A percentile compares a stretch with the other conserved stretches of the same genome.
Conservation (phyloP, 2,329 filamentous ascomycete genomes). For the Neocucurbitaria cava region DNA sequence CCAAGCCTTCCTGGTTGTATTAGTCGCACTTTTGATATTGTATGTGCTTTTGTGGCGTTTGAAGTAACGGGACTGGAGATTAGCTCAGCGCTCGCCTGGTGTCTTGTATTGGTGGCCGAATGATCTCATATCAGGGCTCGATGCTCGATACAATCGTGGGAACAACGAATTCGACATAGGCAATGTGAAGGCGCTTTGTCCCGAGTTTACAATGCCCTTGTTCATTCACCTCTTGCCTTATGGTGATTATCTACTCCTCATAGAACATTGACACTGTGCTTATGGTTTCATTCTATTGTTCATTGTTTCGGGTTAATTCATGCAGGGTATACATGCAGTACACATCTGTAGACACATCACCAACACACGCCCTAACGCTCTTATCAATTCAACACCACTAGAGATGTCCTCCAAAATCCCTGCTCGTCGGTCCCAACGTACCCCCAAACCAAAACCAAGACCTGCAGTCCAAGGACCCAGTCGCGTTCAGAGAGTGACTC, state of each 20-base stretch:
- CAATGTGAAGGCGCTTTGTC: too few relatives aligned
- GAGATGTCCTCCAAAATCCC: neutral
- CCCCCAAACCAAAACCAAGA: neutral
- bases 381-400: neutral
- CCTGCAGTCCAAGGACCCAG: neutral
- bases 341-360: neutral
- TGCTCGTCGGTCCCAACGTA: neutral
- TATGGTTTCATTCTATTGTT: neutral
- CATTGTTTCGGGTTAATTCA: neutral
- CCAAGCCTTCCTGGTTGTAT: too few relatives aligned
- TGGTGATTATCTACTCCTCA: neutral
- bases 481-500: neutral
- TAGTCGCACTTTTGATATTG: too few relatives aligned
- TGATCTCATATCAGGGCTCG: too few relatives aligned
- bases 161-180: too few relatives aligned
- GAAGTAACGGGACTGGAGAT: too few relatives aligned
- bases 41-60: too few relatives aligned
- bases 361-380: too few relatives aligned
- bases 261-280: neutral
- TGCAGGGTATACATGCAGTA: neutral
- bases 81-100: too few relatives aligned
- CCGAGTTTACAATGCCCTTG: neutral
- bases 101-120: too few relatives aligned
- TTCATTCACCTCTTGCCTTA: neutral
- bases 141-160: too few relatives aligned